Percentiles rank a stretch among this genome's conserved stretches.
These are phyloP conservation scores for Venturia asperata DNA, from an alignment of 2,329 filamentous ascomycete species.

Conservation along the genomic window DNA sequence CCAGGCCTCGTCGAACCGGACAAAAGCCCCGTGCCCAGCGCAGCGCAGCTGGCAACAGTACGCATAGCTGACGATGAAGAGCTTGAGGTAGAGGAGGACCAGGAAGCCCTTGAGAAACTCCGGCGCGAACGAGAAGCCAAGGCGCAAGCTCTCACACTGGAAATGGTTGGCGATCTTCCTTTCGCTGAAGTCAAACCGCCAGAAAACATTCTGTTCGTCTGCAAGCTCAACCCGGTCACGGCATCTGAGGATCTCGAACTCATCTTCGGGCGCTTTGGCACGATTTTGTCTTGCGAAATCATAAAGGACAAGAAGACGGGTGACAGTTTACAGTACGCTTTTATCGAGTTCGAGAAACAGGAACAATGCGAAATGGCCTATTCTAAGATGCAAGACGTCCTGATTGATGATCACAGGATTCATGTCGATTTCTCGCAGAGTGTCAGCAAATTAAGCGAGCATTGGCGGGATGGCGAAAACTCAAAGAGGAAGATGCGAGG, in stretches of 20 bases:
- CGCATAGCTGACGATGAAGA: conserved; percentile 86
- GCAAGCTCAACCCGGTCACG: conserved; percentile 96
- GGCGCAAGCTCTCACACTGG: conserved; percentile 86
- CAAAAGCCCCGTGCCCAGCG: conserved; percentile 71
- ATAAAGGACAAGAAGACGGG: conserved; percentile 90
- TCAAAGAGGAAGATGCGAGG: conserved; percentile 60
- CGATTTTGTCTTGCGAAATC: conserved; percentile 90
- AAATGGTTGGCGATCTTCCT: conserved; percentile 95
- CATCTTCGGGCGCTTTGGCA: conserved; percentile 95
- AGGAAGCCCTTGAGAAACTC: conserved; percentile 69
- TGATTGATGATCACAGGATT: conserved; percentile 95
- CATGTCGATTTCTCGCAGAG: conserved; percentile 99
- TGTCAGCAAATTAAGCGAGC: conserved; percentile 76
- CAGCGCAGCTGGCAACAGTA: conserved; percentile 82
- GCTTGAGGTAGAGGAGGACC: conserved; percentile 69
- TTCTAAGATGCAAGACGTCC: conserved; percentile 96
- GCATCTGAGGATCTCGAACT: conserved; percentile 89
- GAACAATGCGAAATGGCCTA: conserved; percentile 90
- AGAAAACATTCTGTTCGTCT: conserved; percentile 95
- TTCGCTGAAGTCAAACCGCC: conserved; percentile 97
- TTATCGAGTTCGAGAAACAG: conserved; percentile 94
- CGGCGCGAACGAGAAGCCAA: conserved; percentile 84
- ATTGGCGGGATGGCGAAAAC: conserved; percentile 82
- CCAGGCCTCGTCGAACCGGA: conserved; percentile 67
- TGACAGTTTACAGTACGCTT: conserved; percentile 93